phyloP scores from a whole-genome alignment of 1,284 basidiomycete genomes.

The Microbotryum intermedium region DNA sequence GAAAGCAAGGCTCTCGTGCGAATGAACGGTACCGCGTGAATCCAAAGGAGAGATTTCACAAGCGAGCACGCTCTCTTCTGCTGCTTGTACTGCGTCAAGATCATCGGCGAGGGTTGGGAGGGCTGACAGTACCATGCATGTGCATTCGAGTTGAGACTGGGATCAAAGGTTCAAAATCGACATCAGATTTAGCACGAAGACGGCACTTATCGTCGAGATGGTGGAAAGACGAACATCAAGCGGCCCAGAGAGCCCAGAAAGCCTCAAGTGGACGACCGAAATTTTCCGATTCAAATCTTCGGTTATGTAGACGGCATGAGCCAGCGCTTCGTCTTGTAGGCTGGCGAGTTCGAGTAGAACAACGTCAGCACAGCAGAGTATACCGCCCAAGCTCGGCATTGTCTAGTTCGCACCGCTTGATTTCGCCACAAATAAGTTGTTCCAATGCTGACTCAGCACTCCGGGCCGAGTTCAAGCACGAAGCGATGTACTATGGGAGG shows the following conservation, averaged over 20 bases:
- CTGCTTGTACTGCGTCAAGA: background rate
- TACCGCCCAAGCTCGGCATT: too few relatives aligned
- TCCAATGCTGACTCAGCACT: background rate
- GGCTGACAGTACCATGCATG: background rate
- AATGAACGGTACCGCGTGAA: slow-evolving; percentile 74
- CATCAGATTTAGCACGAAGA: too few relatives aligned
- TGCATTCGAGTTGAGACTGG: slow-evolving; percentile 1
- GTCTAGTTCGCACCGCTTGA: background rate
- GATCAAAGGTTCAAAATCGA: too few relatives aligned
- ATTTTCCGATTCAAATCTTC: background rate
- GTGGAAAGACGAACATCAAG: slow-evolving; percentile 52
- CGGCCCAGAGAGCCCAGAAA: slow-evolving; percentile 67
- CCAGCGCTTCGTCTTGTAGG: background rate
- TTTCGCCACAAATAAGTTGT: background rate
- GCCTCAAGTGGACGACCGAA: slow-evolving; percentile 42
- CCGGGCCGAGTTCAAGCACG: background rate
- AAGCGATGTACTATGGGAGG: too few relatives aligned
- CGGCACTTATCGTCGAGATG: too few relatives aligned
- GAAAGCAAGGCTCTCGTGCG: slow-evolving; percentile 79
- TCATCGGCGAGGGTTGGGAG: background rate
- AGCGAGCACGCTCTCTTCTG: slow-evolving; percentile 68
- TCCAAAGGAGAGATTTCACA: slow-evolving; percentile 51
- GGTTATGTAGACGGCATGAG: background rate
- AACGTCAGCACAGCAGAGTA: too few relatives aligned
- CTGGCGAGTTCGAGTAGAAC: background rate